These are phyloP conservation scores for Microcyclospora pomicola DNA, from an alignment of 2,329 filamentous ascomycete genomes.

Conservation along the genomic window DNA sequence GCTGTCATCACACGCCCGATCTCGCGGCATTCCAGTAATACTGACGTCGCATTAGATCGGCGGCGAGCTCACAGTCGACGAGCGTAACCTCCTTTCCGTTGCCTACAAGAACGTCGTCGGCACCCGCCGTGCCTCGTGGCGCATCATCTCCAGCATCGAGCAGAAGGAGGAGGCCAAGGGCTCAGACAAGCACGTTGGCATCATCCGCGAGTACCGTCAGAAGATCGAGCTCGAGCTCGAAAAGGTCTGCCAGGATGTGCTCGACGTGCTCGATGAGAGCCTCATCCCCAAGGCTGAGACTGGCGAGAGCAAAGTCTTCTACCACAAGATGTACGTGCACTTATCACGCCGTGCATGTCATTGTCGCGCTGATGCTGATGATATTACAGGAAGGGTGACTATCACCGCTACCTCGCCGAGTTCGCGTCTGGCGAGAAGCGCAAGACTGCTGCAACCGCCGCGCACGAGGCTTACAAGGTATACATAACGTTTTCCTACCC, in stretches of 20 bases:
- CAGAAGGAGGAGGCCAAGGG: constrained; percentile 99
- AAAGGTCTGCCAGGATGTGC: constrained; percentile 95
- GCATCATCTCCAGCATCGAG: constrained; percentile 99
- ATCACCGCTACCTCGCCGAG: constrained; percentile 90
- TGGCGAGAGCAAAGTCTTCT: constrained; percentile 99
- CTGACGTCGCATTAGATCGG: constrained; percentile 37
- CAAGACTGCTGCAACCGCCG: constrained; percentile 73
- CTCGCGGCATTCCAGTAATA: neutral
- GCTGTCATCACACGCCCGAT: neutral
- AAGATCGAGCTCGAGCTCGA: constrained; percentile 97
- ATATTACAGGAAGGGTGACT: constrained; percentile 76
- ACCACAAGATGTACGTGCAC: constrained; percentile 90
- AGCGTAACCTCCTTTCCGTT: constrained; percentile 87
- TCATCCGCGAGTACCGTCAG: constrained; percentile 93
- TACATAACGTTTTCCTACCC: constrained; percentile 19
- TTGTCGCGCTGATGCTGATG: neutral
- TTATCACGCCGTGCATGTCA: neutral
- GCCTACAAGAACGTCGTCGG: constrained; percentile 99
- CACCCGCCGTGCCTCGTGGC: constrained; percentile 94
- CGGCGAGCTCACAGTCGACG: constrained; percentile 54
- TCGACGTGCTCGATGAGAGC: constrained; percentile 83
- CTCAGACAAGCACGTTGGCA: constrained; percentile 81
- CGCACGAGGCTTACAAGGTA: constrained; percentile 97
- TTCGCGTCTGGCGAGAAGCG: constrained; percentile 87
- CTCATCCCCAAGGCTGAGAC: constrained; percentile 92